Conservation (phyloP, 2,329 filamentous ascomycete genomes). For the Ophiostoma sp. region DNA sequence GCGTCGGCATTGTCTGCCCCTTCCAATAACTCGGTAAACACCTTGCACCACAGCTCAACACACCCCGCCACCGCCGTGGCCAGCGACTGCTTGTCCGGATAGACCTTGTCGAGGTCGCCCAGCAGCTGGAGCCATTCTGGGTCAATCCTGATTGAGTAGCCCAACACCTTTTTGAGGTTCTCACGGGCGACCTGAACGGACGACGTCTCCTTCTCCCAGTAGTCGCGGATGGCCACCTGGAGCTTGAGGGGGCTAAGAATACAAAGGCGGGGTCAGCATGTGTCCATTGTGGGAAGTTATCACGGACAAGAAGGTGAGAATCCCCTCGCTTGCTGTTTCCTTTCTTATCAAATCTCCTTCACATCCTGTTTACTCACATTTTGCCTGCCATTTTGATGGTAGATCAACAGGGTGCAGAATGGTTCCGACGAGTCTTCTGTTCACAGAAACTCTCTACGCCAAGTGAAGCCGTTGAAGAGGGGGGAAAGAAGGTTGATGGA, state of each 20-base stretch:
- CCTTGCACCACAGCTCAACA: constrained; percentile 44
- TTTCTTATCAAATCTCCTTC: background rate
- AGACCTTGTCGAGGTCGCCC: constrained; percentile 41
- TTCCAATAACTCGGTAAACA: constrained; percentile 42
- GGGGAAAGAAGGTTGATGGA: background rate
- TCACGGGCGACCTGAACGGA: constrained; percentile 39
- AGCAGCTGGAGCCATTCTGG: constrained; percentile 49
- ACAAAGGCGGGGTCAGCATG: background rate
- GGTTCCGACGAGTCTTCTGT: too few species aligned
- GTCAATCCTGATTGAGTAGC: constrained; percentile 42
- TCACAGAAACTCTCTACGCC: background rate
- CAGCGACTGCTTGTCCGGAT: constrained; percentile 44
- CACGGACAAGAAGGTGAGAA: background rate
- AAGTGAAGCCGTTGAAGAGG: background rate
- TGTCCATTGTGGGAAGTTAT: background rate
- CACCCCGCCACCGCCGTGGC: constrained; percentile 40
- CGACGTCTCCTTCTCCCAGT: constrained; percentile 42
- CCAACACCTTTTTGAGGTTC: constrained; percentile 40
- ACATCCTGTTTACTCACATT: background rate
- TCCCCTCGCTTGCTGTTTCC: background rate
- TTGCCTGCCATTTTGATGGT: constrained; percentile 9
- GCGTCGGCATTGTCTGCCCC: constrained; percentile 35
- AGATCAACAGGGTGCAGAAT: background rate
- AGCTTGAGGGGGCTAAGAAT: constrained; percentile 44
- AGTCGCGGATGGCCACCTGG: constrained; percentile 46